Percentiles rank a stretch among this genome's conserved stretches.
These are phyloP conservation scores for Fusarium sp. DNA, from an alignment of 2,329 filamentous ascomycete species.

Conservation along the genomic window DNA sequence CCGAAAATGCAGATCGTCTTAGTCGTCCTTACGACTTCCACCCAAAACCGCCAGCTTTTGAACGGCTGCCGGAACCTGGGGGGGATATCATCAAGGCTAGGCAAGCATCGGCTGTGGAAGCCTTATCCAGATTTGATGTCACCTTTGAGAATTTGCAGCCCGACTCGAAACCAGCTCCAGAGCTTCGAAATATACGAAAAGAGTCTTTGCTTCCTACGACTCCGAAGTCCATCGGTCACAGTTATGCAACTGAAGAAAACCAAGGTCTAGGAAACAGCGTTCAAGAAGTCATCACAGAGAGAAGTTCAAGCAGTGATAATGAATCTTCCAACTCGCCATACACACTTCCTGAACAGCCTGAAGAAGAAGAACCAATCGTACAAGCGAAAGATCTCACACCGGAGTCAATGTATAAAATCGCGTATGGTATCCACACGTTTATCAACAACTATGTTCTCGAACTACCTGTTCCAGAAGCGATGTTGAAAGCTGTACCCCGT, in stretches of 20 bases:
- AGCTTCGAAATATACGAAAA: too few relatives aligned
- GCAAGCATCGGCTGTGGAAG: rapidly evolving
- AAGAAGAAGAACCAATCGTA: rapidly evolving
- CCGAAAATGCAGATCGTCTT: too few relatives aligned
- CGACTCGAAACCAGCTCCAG: background rate
- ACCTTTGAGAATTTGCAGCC: background rate
- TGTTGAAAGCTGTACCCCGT: background rate
- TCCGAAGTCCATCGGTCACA: background rate
- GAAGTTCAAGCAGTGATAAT: background rate
- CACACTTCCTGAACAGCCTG: too few relatives aligned
- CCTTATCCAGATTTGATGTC: background rate
- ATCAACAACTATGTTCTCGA: background rate
- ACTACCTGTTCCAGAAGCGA: background rate
- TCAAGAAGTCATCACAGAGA: rapidly evolving
- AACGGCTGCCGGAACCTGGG: background rate
- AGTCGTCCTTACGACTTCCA: too few relatives aligned
- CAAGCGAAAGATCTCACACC: background rate
- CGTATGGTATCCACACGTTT: background rate
- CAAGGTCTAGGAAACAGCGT: rapidly evolving
- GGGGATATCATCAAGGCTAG: rapidly evolving
- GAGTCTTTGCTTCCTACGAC: background rate
- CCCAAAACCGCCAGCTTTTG: rapidly evolving
- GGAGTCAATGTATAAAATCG: rapidly evolving
- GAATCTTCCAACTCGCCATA: background rate
- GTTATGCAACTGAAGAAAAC: background rate